Conservation (phyloP, 2,329 filamentous ascomycete species). For the Boeremia exigua region DNA sequence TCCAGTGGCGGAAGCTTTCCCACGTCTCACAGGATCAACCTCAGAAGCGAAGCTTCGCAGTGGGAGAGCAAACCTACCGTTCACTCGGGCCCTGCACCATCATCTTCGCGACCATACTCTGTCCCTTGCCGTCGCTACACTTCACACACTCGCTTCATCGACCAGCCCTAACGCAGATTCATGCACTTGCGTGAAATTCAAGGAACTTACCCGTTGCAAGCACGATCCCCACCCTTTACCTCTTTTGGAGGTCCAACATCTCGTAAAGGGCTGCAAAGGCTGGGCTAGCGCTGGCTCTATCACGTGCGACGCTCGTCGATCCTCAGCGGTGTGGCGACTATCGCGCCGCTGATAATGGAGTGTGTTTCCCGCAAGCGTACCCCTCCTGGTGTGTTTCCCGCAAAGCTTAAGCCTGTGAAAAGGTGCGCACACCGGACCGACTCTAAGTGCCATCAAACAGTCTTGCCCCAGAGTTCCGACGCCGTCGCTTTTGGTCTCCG, state of each 20-base stretch:
- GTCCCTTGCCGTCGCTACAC: not conserved
- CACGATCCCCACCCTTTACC: constrained; percentile 6
- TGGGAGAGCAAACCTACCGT: constrained; percentile 2
- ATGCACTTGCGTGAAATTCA: constrained; percentile 14
- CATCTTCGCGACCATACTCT: not conserved
- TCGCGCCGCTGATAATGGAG: constrained; percentile 4
- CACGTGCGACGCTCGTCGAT: constrained; percentile 12
- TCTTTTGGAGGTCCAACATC: not conserved
- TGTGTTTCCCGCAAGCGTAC: constrained; percentile 13
- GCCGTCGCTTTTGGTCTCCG: constrained; percentile 3
- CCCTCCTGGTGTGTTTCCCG: constrained; percentile 6
- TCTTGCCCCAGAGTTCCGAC: constrained; percentile 5
- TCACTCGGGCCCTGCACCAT: not conserved
- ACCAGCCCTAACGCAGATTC: not conserved
- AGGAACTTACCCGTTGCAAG: not conserved
- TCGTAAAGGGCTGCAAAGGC: constrained; percentile 3
- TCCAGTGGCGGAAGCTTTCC: not conserved
- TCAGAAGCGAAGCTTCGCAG: not conserved
- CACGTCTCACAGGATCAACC: constrained; percentile 2
- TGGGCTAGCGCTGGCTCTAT: not conserved
- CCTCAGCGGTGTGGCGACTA: constrained; percentile 20
- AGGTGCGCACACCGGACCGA: constrained; percentile 5
- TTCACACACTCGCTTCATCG: not conserved
- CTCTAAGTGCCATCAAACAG: constrained; percentile 2
- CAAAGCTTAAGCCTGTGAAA: constrained; percentile 7